phyloP scores from a whole-genome alignment of 2,329 filamentous ascomycete genomes.

The Hypoxylon sp. region DNA sequence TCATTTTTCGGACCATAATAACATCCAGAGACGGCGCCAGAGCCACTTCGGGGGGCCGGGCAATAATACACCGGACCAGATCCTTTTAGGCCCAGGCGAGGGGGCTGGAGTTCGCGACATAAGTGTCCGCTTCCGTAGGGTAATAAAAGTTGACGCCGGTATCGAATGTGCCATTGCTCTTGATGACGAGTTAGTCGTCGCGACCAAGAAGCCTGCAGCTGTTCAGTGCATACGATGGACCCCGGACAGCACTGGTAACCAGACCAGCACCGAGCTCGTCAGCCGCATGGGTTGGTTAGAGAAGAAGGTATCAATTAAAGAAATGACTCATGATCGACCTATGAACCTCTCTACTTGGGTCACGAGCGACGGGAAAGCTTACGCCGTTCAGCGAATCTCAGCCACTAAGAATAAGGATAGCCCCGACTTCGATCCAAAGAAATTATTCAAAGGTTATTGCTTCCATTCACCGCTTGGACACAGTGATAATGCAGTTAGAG shows the following conservation, averaged over 20 bases:
- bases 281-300: conserved; percentile 88
- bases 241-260: conserved; percentile 82
- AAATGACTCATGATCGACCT: conserved; percentile 94
- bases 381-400: conserved; percentile 84
- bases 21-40: conserved; percentile 72
- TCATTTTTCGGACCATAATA: conserved; percentile 77
- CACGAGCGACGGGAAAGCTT: conserved; percentile 86
- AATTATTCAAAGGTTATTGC: conserved; percentile 88
- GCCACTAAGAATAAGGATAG: conserved; percentile 57
- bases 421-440: conserved; percentile 66
- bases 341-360: conserved; percentile 98
- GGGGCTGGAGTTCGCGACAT: conserved; percentile 86
- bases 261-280: conserved; percentile 91
- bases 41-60: conserved; percentile 71
- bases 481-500: conserved; percentile 74
- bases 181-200: conserved; percentile 92
- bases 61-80: conserved; percentile 69
- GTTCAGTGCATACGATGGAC: conserved; percentile 97
- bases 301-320: conserved; percentile 79
- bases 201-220: conserved; percentile 91
- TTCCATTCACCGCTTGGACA: conserved; percentile 81
- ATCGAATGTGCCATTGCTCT: conserved; percentile 89
- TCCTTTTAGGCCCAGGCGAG: conserved; percentile 83
- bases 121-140: conserved; percentile 93
- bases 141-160: conserved; percentile 96